These are phyloP conservation scores for Isatis lusitanica DNA, from an alignment of 441 rosid species.

Conservation along the genomic window DNA sequence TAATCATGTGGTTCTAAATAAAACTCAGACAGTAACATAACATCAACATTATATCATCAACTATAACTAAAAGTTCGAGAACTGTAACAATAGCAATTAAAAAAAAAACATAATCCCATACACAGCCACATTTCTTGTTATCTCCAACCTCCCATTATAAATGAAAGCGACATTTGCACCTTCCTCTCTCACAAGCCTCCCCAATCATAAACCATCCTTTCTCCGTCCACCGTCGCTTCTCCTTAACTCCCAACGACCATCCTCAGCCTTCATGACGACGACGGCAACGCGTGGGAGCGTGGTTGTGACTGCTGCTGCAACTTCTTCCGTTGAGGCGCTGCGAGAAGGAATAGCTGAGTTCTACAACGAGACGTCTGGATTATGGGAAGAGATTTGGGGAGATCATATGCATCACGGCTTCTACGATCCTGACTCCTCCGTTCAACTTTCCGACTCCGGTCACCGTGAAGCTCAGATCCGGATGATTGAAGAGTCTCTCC, in stretches of 20 bases:
- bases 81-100: neutral
- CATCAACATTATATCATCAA: no score
- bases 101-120: neutral
- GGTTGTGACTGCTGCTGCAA: slow-evolving; percentile 1
- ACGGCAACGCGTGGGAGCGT: slow-evolving; percentile 19
- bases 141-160: neutral
- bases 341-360: slow-evolving; percentile 71
- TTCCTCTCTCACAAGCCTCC: slow-evolving; percentile 13
- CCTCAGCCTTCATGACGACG: slow-evolving; percentile 18
- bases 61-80: neutral
- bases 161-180: slow-evolving; percentile 20
- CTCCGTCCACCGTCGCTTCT: slow-evolving; percentile 12
- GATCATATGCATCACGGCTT: slow-evolving; percentile 96
- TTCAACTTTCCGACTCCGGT: slow-evolving; percentile 41
- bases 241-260: slow-evolving; percentile 1
- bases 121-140: neutral
- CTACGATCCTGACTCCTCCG: slow-evolving; percentile 49
- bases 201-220: neutral
- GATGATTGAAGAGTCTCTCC: slow-evolving; percentile 82
- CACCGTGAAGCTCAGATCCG: slow-evolving; percentile 81
- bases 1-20: no score
- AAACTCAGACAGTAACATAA: no score
- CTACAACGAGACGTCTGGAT: slow-evolving; percentile 78
- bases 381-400: slow-evolving; percentile 93
- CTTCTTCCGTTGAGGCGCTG: slow-evolving; percentile 28